Evolutionary conservation across 306 rosid species (phyloP).

Genomic region (Neltuma alba): DNA sequence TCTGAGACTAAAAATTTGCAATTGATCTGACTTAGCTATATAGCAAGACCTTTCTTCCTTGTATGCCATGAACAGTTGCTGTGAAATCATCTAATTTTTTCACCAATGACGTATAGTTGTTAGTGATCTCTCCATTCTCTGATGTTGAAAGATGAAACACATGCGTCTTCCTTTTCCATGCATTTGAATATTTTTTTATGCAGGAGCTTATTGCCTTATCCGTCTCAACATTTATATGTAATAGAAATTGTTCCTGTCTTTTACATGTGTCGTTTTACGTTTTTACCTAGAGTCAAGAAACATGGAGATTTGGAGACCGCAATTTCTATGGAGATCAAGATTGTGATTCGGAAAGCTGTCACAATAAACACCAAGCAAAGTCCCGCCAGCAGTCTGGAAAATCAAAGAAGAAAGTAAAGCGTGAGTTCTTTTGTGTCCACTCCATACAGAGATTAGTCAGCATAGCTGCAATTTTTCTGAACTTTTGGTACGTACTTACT

Average conservation of each 20-base stretch:
- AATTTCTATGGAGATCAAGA: slow-evolving; percentile 34
- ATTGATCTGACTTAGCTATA: background rate
- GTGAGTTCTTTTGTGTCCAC: slow-evolving; percentile 48
- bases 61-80: slow-evolving; percentile 1
- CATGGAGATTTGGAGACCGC: slow-evolving; percentile 34
- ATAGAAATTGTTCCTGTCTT: slow-evolving; percentile 1
- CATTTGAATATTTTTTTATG: slow-evolving; percentile 10
- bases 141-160: background rate
- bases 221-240: background rate
- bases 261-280: slow-evolving; percentile 27
- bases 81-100: background rate
- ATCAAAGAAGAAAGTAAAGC: slow-evolving; percentile 58
- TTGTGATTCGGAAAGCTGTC: slow-evolving; percentile 40
- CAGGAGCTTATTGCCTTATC: slow-evolving; percentile 7
- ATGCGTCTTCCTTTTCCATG: background rate
- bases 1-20: background rate
- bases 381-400: slow-evolving; percentile 47
- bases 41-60: slow-evolving; percentile 2
- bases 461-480: slow-evolving; percentile 23
- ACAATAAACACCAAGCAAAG: slow-evolving; percentile 55
- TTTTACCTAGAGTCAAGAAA: slow-evolving; percentile 50
- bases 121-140: background rate
- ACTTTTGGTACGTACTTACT: slow-evolving; percentile 13
- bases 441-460: slow-evolving; percentile 11
- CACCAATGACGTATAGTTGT: background rate